Conservation (phyloP, 1,284 basidiomycete genomes). For the Ustilago cynodontis region DNA sequence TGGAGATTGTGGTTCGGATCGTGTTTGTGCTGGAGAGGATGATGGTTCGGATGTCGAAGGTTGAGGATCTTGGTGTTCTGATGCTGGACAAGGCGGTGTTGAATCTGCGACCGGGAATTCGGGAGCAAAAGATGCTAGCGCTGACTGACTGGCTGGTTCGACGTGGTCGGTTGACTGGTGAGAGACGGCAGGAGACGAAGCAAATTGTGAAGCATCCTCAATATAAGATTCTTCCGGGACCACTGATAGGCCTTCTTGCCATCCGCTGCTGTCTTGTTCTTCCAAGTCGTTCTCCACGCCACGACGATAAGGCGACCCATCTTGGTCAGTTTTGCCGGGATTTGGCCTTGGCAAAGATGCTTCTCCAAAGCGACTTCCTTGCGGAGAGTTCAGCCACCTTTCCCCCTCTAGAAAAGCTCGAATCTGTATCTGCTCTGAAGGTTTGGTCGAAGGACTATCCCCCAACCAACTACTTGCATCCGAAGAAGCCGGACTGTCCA, state of each 20-base stretch:
- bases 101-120: background rate
- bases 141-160: background rate
- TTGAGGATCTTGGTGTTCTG: background rate
- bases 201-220: conserved; percentile 19
- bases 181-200: conserved; percentile 6
- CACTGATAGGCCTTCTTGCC: conserved; percentile 40
- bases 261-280: background rate
- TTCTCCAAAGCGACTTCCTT: background rate
- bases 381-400: background rate
- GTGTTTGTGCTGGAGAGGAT: background rate
- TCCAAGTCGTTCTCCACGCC: background rate
- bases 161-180: background rate
- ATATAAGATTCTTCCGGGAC: conserved; percentile 37
- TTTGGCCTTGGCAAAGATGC: background rate
- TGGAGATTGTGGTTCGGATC: background rate
- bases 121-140: too few relatives aligned
- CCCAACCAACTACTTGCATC: conserved; percentile 38
- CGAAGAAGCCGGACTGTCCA: conserved; percentile 28
- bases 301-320: conserved; percentile 8
- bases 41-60: background rate
- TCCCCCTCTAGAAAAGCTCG: too few relatives aligned
- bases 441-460: too few relatives aligned
- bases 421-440: too few relatives aligned
- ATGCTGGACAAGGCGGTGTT: background rate
- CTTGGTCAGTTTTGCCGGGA: too few relatives aligned